A percentile compares a stretch with the other conserved stretches of the same genome.
Evolutionary conservation across 306 rosid genomes (phyloP).

Genomic region (Coriaria nepalensis): DNA sequence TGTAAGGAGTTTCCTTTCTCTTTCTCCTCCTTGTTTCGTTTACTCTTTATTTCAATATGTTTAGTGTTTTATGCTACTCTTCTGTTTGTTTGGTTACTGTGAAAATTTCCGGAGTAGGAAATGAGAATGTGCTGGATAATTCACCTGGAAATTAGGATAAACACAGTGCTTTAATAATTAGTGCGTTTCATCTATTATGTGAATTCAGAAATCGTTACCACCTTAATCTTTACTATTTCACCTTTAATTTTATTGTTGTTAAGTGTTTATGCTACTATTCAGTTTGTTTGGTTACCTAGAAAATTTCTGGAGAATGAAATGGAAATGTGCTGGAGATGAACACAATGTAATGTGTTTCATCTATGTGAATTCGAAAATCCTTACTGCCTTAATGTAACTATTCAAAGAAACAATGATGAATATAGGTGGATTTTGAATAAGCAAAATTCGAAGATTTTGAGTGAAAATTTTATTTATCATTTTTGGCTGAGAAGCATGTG

Average conservation of each 20-base stretch:
- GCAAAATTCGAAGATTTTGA: too few species aligned
- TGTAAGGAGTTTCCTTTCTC: slow-evolving; percentile 24
- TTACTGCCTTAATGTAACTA: too few species aligned
- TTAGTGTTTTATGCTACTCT: not conserved
- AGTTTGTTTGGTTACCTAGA: not conserved
- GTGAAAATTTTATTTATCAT: too few species aligned
- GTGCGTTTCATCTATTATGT: too few species aligned
- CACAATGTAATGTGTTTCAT: not conserved
- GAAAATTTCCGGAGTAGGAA: not conserved
- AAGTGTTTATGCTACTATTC: not conserved
- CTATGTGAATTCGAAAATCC: slow-evolving; percentile 4
- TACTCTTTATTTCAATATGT: not conserved
- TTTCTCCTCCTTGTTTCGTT: not conserved
- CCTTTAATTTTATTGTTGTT: too few species aligned
- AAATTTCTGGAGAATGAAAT: not conserved
- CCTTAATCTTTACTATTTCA: not conserved
- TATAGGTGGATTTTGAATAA: too few species aligned
- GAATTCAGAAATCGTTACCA: too few species aligned
- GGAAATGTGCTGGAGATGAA: not conserved
- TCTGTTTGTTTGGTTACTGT: not conserved
- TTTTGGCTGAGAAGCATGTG: too few species aligned
- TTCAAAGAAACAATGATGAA: too few species aligned
- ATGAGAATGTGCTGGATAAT: not conserved
- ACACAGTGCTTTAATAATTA: too few species aligned
- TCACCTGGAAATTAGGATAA: too few species aligned